Base-by-base conservation (phyloP, 73 alveolate species). In the Paramecium pentaurelia region DNA sequence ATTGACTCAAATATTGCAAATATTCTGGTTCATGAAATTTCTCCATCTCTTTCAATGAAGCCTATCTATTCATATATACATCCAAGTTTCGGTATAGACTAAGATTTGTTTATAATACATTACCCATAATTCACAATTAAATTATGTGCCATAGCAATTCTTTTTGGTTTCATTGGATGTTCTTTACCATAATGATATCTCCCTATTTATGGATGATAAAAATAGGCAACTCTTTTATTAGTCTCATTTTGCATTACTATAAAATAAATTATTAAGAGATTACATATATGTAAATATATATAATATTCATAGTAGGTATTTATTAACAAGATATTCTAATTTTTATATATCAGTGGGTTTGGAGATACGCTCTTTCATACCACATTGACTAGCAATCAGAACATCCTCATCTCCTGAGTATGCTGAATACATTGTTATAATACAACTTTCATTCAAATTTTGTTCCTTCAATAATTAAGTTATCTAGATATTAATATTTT, bases 121-220 rank as follows among this genome's bases (percentile, higher is more conserved):
- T 75, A 45, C 47, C 98, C 99, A 84, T 97, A 98, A 84, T 95
- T 92, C 16, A 96, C 95, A 58, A 98, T 95, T 73, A 98, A 93
- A 88, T 96, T 94, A 95, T 98, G 99, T 8, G 99, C 96, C 99
- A 98, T 97, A 92, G 98, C 96, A 34, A 98, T 97, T 93, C 99
- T 86, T 59, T 96, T 95, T 12, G 99, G 99, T 88, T 98, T 98
- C 99, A 98, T 98, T 11, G 99, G 99, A 86, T 98, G 99, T 40
- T 97, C 99, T 45, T 93, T 97, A 6, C 99, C 99, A 90, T 98
- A 98, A 93, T 97, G 96, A 90, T 93, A 98, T 9, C 97, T 88
- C 1, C 99, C 99, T 9, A 98, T 96, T 84, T 95, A 95, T 60
- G 93, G 96, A 91, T 98, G 98, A 77, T 97, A 97, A 77, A 97